Evolutionary conservation across 2,329 filamentous ascomycete species (phyloP), one percentile per base, ranked within the genome.

Genomic region (Xylaria sp.): DNA sequence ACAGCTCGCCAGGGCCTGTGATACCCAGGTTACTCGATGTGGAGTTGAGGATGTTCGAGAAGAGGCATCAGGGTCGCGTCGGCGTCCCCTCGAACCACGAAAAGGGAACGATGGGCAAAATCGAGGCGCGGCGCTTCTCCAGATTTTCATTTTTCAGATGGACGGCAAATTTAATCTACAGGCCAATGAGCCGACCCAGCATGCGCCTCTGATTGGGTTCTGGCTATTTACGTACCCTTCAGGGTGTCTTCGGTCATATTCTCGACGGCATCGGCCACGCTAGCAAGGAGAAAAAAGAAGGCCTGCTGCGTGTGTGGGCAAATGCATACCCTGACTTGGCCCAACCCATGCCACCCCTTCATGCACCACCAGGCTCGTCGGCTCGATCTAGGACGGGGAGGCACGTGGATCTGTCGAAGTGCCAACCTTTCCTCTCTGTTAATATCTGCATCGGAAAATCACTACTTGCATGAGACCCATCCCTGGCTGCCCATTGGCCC

Each of bases 111-210:
- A 63, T 66, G 55, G 48, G 59, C 63, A 60, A 47, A n/a, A 54
- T 52, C 50, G 49, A 60, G 54, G 56, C 58, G 51, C 45, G 55
- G 58, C 42, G 48, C 47, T 62, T 54, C 48, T 53, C 59, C 52
- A 59, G 53, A 54, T 21, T 45, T 59, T 34, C 34, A 39, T 39
- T 50, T 56, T 58, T 54, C 63, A 62, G 47, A 65, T 57, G 54
- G 50, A 58, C 52, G 55, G 60, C 57, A 60, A 60, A 58, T 64
- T 62, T 65, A 64, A 65, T 63, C 52, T 63, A 61, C 26, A 57
- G 50, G 18, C 52, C 56, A 59, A 58, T 55, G 56, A 61, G 54
- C 52, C 54, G 53, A 59, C 50, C 7, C 24, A 20, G 47, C 40
- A 39, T 41, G 8, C 39, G 45, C 45, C 42, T 43, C 43, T 59